These are phyloP conservation scores for Colletotrichum agaves DNA, from an alignment of 2,329 filamentous ascomycete genomes.

Conservation along the genomic window DNA sequence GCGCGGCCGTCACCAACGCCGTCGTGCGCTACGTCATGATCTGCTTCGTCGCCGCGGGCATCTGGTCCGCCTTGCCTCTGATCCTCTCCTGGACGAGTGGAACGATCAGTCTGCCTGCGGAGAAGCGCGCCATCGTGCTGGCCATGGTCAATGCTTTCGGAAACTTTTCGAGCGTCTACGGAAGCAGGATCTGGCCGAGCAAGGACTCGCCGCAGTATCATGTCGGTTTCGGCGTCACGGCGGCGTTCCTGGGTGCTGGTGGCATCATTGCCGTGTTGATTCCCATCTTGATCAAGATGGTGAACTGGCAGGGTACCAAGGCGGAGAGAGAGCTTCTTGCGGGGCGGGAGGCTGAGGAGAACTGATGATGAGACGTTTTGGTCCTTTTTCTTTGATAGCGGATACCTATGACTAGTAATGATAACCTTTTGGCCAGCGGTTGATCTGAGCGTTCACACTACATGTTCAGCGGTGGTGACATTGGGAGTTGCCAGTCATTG, in stretches of 20 bases:
- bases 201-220: constrained; percentile 42
- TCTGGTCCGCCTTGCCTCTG: constrained; percentile 43
- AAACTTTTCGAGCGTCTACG: constrained; percentile 47
- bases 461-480: neutral
- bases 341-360: constrained; percentile 4
- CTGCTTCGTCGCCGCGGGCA: constrained; percentile 42
- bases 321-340: constrained; percentile 35
- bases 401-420: neutral
- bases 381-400: neutral
- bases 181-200: constrained; percentile 45
- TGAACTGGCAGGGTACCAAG: constrained; percentile 36
- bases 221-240: constrained; percentile 45
- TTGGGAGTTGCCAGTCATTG: neutral
- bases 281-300: constrained; percentile 39
- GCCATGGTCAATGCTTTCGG: constrained; percentile 47
- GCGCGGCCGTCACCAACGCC: constrained; percentile 39
- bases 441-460: neutral
- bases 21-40: constrained; percentile 46
- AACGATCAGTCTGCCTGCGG: constrained; percentile 42
- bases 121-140: constrained; percentile 47
- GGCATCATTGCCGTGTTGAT: constrained; percentile 41
- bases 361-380: neutral
- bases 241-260: constrained; percentile 42
- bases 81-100: constrained; percentile 45
- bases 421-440: neutral